Evolutionary conservation across 2,329 filamentous ascomycete genomes (phyloP), one percentile per base, ranked within the genome.

Genomic region (Colletotrichum cordylinicola): DNA sequence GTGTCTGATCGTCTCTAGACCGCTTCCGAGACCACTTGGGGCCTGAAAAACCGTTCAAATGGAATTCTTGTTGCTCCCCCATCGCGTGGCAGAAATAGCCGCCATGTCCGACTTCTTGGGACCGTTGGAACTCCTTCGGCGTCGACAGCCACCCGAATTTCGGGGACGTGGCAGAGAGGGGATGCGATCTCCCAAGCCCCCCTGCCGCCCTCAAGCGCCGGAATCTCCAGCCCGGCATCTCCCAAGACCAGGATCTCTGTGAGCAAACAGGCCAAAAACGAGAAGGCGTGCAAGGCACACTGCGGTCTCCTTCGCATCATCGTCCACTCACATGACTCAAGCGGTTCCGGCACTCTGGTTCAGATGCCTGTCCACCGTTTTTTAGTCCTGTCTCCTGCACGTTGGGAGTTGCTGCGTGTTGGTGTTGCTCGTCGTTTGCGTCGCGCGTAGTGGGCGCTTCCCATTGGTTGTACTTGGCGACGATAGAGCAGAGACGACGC

Each of bases 391-490:
- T 60, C 65, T 73, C 18, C 64, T 74, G 74, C 70, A 64, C 43
- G 43, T 52, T 52, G 43, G 58, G 29, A 39, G 35, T 35, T 60
- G 37, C n/a, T 24, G 16, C 21, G n/a, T 37, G 70, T 68, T 67
- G 27, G 70, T 67, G 56, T 8, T 52, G 56, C 15, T 52, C 35
- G 4, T 52, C 4, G 35, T 69, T 35, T 18, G 29, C 15, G 13
- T 64, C 74, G 74, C 74, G 74, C 74, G 74, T 76, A 76, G 58
- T n/a, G 18, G 43, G 15, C 48, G 27, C 58, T 29, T 62, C 43
- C 65, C 43, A 76, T 76, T 76, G 74, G 74, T 21, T 16, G 35
- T 58, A 24, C 27, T 76, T 76, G 74, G 70, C 74, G 70, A 76
- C 70, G 29, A 60, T 27, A 65, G 39, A 12, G 16, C 15, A 55